Evolutionary conservation across 169 alveolate species (phyloP).

Genomic region (Cardiosporidium cionae): DNA sequence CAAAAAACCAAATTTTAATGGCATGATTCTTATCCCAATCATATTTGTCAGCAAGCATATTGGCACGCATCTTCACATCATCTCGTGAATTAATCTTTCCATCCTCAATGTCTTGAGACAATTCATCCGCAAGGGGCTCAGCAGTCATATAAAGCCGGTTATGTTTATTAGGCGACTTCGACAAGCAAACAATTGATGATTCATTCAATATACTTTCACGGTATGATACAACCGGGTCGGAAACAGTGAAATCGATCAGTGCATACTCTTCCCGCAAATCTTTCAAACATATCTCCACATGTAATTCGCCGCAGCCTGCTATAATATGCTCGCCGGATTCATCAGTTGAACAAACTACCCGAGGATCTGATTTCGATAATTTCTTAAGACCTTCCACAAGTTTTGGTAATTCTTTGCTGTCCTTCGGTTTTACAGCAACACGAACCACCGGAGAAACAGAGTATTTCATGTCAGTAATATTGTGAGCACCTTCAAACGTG

Average conservation of each 20-base stretch:
- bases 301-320: slow-evolving; percentile 99
- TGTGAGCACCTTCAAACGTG: slow-evolving; percentile 89
- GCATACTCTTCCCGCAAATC: slow-evolving; percentile 98
- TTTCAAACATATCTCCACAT: slow-evolving; percentile 96
- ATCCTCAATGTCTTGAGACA: slow-evolving; percentile 91
- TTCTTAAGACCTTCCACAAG: slow-evolving; percentile 96
- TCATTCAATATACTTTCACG: slow-evolving; percentile 94
- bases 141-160: slow-evolving; percentile 95
- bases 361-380: slow-evolving; percentile 94
- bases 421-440: slow-evolving; percentile 98
- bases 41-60: slow-evolving; percentile 81
- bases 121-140: slow-evolving; percentile 92
- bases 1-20: slow-evolving; percentile 96
- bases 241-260: slow-evolving; percentile 90
- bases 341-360: slow-evolving; percentile 94
- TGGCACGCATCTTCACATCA: slow-evolving; percentile 91
- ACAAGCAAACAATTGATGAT: slow-evolving; percentile 84
- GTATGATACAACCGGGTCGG: slow-evolving; percentile 98
- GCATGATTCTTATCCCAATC: slow-evolving; percentile 97
- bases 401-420: slow-evolving; percentile 95
- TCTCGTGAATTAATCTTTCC: slow-evolving; percentile 83
- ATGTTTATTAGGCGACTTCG: slow-evolving; percentile 98
- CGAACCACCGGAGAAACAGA: slow-evolving; percentile 99
- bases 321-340: slow-evolving; percentile 98
- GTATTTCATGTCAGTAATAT: slow-evolving; percentile 96